Conservation (phyloP, 495 filamentous ascomycete genomes). For the Thozetella sp. region DNA sequence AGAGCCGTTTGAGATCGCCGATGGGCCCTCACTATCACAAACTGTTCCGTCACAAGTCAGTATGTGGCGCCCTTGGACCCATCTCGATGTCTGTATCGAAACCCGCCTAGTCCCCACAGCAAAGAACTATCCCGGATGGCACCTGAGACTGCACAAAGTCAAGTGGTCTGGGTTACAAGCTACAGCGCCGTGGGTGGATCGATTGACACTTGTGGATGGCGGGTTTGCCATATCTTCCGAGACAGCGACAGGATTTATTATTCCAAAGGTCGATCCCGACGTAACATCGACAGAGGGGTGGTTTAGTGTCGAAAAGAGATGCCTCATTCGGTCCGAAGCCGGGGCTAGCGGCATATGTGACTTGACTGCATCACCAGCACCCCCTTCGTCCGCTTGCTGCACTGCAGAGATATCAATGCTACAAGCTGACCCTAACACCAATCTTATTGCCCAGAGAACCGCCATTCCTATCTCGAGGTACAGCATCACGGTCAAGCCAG, state of each 20-base stretch:
- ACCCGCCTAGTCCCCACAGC: background rate
- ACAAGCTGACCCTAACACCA: conserved; percentile 59
- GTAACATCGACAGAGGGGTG: background rate
- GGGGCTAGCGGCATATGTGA: conserved; percentile 53
- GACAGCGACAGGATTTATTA: background rate
- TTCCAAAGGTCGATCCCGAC: background rate
- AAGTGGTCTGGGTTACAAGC: background rate
- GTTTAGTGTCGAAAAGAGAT: background rate
- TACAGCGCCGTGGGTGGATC: background rate
- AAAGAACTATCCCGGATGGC: conserved; percentile 40
- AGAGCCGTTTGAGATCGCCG: conserved; percentile 30
- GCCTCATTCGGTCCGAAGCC: conserved; percentile 43
- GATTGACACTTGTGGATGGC: conserved; percentile 47
- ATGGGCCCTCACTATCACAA: conserved; percentile 29
- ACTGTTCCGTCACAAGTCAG: conserved; percentile 38
- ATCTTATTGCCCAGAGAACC: conserved; percentile 53
- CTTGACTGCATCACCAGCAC: conserved; percentile 28
- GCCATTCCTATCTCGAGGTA: conserved; percentile 39
- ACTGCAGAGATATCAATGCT: conserved; percentile 41
- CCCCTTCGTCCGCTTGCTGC: background rate
- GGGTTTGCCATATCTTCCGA: conserved; percentile 48
- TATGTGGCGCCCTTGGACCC: conserved; percentile 1
- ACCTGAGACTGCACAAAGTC: conserved; percentile 50
- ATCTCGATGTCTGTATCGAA: background rate
- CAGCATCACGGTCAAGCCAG: background rate